phyloP scores from a whole-genome alignment of 495 filamentous ascomycete genomes.

The Paragyromitra xinjiangensis region DNA sequence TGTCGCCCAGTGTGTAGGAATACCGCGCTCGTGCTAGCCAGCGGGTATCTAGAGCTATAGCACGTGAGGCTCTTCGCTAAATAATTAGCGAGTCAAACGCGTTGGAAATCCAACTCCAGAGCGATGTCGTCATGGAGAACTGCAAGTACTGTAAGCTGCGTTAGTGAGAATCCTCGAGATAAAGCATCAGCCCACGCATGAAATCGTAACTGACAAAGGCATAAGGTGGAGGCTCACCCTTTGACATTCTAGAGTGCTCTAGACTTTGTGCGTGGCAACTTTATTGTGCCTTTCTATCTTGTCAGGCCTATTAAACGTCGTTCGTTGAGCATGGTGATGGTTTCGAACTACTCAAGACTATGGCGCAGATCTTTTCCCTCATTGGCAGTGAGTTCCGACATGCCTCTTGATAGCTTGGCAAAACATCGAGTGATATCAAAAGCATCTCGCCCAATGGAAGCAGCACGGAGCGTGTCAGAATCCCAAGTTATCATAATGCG shows the following conservation, averaged over 20 bases:
- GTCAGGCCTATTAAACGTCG: background rate
- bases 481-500: too few relatives aligned
- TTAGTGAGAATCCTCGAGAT: background rate
- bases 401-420: constrained; percentile 22
- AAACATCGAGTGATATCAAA: constrained; percentile 25
- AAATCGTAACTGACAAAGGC: constrained; percentile 11
- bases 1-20: background rate
- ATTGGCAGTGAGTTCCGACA: background rate
- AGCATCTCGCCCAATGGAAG: too few relatives aligned
- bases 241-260: background rate
- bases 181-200: background rate
- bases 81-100: background rate
- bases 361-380: background rate
- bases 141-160: background rate
- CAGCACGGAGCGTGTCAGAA: too few relatives aligned
- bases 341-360: too few relatives aligned
- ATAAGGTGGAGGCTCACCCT: background rate
- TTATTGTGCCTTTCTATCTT: background rate
- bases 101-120: background rate
- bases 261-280: background rate
- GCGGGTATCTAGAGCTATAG: background rate
- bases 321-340: background rate
- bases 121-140: background rate
- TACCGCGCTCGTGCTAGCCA: background rate
- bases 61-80: background rate